A percentile compares a stretch with the other conserved stretches of the same genome.
Evolutionary conservation across 2,329 filamentous ascomycete genomes (phyloP).

Genomic region (Cladosporium sp.): DNA sequence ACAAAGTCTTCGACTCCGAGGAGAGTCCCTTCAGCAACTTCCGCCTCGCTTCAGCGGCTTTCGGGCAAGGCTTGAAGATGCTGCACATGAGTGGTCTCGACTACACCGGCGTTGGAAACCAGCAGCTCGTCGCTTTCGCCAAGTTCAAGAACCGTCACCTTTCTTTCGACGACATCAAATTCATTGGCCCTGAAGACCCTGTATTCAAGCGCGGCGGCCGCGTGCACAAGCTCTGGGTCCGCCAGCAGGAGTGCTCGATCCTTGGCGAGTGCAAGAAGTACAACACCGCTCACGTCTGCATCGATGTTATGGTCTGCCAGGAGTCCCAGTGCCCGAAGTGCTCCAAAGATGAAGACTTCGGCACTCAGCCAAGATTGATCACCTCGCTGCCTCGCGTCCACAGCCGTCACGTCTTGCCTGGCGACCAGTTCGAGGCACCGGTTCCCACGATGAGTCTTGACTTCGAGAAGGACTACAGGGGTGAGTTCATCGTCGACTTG

Average conservation of each 20-base stretch:
- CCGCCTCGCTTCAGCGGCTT: not conserved
- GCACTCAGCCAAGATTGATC: not conserved
- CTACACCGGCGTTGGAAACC: not conserved
- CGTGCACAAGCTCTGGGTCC: not conserved
- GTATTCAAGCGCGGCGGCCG: conserved; percentile 4
- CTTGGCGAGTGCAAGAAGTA: not conserved
- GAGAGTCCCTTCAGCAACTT: conserved; percentile 5
- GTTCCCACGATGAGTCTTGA: not conserved
- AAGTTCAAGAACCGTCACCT: not conserved
- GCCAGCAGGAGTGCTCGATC: not conserved
- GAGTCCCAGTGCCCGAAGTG: not conserved
- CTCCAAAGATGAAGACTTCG: not conserved
- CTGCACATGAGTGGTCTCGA: not conserved
- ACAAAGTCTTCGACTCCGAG: not conserved
- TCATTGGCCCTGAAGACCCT: not conserved
- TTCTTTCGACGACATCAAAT: not conserved
- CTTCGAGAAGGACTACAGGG: not conserved
- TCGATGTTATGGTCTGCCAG: not conserved
- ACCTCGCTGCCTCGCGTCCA: conserved; percentile 3
- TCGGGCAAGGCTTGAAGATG: not conserved
- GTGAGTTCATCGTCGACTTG: not conserved
- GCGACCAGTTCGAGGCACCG: not conserved
- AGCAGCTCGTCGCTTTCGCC: not conserved
- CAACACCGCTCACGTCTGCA: not conserved
- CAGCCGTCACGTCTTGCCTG: not conserved